Percentiles rank a stretch among this genome's conserved stretches.
Conservation (phyloP, 129 eudicot genomes). For the Scalesia atractyloides region DNA sequence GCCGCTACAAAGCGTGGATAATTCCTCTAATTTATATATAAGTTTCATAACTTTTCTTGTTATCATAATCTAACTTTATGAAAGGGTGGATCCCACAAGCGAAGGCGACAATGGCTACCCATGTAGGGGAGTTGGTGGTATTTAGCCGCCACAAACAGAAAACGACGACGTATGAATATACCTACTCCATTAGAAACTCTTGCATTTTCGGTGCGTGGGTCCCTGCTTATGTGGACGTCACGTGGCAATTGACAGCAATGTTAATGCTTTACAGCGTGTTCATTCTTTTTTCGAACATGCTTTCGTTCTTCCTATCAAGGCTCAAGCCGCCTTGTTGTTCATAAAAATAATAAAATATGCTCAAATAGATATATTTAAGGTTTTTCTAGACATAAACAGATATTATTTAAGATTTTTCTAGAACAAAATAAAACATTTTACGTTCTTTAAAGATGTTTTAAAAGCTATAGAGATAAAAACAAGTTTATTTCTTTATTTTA, state of each 20-base stretch:
- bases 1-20: too few species aligned
- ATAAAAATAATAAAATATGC: too few species aligned
- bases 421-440: too few species aligned
- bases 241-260: conserved; percentile 29
- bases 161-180: conserved; percentile 26
- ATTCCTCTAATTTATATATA: too few species aligned
- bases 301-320: background rate
- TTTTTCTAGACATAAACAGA: too few species aligned
- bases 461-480: too few species aligned
- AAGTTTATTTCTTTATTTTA: too few species aligned
- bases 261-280: conserved; percentile 31
- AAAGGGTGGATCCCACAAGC: background rate
- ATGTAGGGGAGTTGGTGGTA: conserved; percentile 28
- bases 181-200: conserved; percentile 32
- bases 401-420: too few species aligned
- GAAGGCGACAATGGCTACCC: conserved; percentile 6
- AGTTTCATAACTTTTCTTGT: too few species aligned
- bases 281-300: conserved; percentile 22
- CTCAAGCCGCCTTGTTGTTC: background rate
- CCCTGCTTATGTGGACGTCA: conserved; percentile 27
- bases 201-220: conserved; percentile 35
- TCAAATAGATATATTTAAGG: too few species aligned
- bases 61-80: background rate
- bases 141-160: conserved; percentile 33
- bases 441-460: too few species aligned